Percentiles rank a stretch among this genome's conserved stretches.
Conservation (phyloP, 192 early-diverging fungal genomes). For the Phycomyces nitens region DNA sequence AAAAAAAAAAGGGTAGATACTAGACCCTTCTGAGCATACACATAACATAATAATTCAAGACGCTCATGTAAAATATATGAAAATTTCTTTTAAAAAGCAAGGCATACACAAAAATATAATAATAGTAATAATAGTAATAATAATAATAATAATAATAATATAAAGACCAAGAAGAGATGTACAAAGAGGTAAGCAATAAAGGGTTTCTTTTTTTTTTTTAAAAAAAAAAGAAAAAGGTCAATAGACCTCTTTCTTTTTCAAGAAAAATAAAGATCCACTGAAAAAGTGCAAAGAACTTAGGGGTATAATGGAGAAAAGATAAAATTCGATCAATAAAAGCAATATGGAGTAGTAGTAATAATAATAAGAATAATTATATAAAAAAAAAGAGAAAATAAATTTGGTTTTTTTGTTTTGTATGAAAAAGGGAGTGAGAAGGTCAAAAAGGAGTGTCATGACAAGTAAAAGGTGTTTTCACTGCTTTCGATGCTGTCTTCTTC, state of each 20-base stretch:
- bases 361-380: too few species aligned
- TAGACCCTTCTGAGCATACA: too few species aligned
- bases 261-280: too few species aligned
- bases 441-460: background rate
- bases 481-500: constrained; percentile 4
- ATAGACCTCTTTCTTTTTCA: too few species aligned
- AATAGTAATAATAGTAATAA: too few species aligned
- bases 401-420: too few species aligned
- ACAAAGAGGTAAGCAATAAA: background rate
- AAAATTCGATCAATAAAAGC: too few species aligned
- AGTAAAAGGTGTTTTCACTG: background rate
- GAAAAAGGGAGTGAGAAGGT: background rate
- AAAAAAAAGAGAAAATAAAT: too few species aligned
- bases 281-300: too few species aligned
- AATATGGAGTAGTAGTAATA: too few species aligned
- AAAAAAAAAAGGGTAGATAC: too few species aligned
- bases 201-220: constrained; percentile 1
- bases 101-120: background rate
- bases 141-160: background rate
- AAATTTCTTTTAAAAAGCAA: constrained; percentile 5
- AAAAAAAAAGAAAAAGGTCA: constrained; percentile 1
- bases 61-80: background rate
- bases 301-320: background rate
- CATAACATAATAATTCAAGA: too few species aligned
- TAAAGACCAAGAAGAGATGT: background rate